phyloP scores from a whole-genome alignment of 768 basidiomycete species.

The Macrocybe gigantea region DNA sequence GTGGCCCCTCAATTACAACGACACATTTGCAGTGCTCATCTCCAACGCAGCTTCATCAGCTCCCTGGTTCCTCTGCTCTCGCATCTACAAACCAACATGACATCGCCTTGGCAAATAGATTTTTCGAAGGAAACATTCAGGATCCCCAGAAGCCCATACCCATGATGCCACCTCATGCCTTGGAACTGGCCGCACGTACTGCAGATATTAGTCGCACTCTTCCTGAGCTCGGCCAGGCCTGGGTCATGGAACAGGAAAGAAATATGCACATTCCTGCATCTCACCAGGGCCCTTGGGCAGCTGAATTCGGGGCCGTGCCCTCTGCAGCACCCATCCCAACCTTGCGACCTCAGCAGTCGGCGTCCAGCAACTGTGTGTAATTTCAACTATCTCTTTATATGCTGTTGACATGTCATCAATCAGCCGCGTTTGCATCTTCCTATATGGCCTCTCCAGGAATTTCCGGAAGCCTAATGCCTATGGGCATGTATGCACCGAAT shows the following conservation, averaged over 20 bases:
- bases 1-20: conserved; percentile 11
- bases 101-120: conserved; percentile 69
- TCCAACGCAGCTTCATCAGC: conserved; percentile 58
- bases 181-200: conserved; percentile 16
- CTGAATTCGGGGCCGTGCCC: conserved; percentile 37
- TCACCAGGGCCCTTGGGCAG: conserved; percentile 33
- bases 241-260: conserved; percentile 46
- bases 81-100: conserved; percentile 55
- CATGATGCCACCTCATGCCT: conserved; percentile 11
- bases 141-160: conserved; percentile 22
- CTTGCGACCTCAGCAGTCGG: too few species aligned
- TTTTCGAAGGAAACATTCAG: conserved; percentile 47
- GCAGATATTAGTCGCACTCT: conserved; percentile 15
- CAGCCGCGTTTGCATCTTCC: conserved; percentile 11
- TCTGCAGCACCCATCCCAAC: too few species aligned
- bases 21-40: conserved; percentile 1
- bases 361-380: conserved; percentile 29
- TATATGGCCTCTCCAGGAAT: conserved; percentile 28
- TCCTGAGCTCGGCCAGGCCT: conserved; percentile 42
- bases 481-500: conserved; percentile 31
- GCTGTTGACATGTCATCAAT: too few species aligned
- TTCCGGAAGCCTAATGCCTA: conserved; percentile 32
- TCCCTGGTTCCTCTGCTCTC: conserved; percentile 51
- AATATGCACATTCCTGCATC: conserved; percentile 24
- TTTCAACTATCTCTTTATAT: not conserved